These are phyloP conservation scores for Linderina pennispora DNA, from an alignment of 192 early-diverging fungal genomes.

Conservation along the genomic window DNA sequence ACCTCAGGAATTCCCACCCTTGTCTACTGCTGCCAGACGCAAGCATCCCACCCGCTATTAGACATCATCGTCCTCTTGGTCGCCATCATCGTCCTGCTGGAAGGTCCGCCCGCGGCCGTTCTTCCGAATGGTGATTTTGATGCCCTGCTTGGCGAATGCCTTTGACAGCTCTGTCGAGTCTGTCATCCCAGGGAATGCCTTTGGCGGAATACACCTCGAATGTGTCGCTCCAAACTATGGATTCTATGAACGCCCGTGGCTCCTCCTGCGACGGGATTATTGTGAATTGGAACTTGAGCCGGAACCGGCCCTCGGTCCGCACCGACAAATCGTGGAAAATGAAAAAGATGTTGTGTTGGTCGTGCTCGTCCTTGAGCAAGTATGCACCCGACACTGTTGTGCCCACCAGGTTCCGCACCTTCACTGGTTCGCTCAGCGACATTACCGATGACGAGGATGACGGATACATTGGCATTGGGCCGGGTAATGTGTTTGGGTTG, in stretches of 20 bases:
- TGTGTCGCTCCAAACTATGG: slow-evolving; percentile 36
- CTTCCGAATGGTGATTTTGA: slow-evolving; percentile 75
- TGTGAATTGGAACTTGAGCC: slow-evolving; percentile 63
- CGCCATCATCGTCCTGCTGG: slow-evolving; percentile 19
- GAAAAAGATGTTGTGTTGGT: slow-evolving; percentile 66
- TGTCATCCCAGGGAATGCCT: slow-evolving; percentile 78
- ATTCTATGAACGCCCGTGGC: slow-evolving; percentile 41
- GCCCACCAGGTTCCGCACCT: slow-evolving; percentile 65
- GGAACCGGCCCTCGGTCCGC: slow-evolving; percentile 66
- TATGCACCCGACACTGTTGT: slow-evolving; percentile 61
- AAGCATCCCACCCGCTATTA: too few relatives aligned
- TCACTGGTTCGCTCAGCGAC: slow-evolving; percentile 44
- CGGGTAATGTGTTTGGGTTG: slow-evolving; percentile 39
- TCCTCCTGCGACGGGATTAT: slow-evolving; percentile 53
- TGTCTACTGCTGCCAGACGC: too few relatives aligned
- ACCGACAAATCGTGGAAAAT: slow-evolving; percentile 77
- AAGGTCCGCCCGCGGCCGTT: slow-evolving; percentile 34
- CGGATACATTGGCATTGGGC: slow-evolving; percentile 32
- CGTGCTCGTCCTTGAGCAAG: slow-evolving; percentile 57
- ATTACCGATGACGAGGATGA: slow-evolving; percentile 30
- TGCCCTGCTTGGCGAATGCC: slow-evolving; percentile 67
- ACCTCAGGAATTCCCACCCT: too few relatives aligned
- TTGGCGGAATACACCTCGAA: slow-evolving; percentile 71
- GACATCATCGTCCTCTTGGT: slow-evolving; percentile 26
- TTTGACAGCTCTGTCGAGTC: slow-evolving; percentile 70